Evolutionary conservation across 1,284 basidiomycete genomes (phyloP).

Genomic region (Leccinum subatratum): DNA sequence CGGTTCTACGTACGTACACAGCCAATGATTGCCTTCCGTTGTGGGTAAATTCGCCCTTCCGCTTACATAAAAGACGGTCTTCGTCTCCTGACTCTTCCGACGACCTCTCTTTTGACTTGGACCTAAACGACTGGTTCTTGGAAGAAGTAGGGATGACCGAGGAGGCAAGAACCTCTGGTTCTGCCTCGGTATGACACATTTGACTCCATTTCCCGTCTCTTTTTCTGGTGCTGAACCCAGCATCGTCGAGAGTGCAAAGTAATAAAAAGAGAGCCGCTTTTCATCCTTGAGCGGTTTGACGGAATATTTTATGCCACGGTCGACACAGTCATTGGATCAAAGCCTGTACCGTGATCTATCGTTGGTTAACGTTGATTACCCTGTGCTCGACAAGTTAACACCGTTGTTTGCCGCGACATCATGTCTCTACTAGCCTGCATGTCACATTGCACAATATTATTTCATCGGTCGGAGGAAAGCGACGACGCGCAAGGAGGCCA

Average conservation of each 20-base stretch:
- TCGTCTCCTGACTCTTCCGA: constrained; percentile 25
- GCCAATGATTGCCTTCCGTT: neutral
- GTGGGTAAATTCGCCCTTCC: neutral
- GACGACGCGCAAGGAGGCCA: constrained; percentile 11
- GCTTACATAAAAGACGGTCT: neutral
- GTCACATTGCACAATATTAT: constrained; percentile 5
- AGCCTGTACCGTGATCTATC: constrained; percentile 24
- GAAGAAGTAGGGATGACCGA: constrained; percentile 32
- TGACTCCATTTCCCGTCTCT: constrained; percentile 8
- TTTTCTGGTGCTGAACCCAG: no score
- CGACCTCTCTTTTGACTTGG: constrained; percentile 28
- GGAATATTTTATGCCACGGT: constrained; percentile 14
- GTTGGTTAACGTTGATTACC: constrained; percentile 14
- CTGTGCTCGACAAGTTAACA: no score
- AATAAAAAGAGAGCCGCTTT: constrained; percentile 9
- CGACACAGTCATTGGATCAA: constrained; percentile 19
- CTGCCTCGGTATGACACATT: constrained; percentile 19
- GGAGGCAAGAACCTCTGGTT: constrained; percentile 12
- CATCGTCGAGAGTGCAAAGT: constrained; percentile 13
- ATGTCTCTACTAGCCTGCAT: no score
- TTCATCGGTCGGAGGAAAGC: constrained; percentile 25
- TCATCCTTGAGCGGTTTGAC: constrained; percentile 17
- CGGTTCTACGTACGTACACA: constrained; percentile 6
- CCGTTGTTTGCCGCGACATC: no score
- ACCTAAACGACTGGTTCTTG: constrained; percentile 27